These are phyloP conservation scores for Tritrichomonas foetus DNA, from an alignment of 208 protist species.

Conservation along the genomic window DNA sequence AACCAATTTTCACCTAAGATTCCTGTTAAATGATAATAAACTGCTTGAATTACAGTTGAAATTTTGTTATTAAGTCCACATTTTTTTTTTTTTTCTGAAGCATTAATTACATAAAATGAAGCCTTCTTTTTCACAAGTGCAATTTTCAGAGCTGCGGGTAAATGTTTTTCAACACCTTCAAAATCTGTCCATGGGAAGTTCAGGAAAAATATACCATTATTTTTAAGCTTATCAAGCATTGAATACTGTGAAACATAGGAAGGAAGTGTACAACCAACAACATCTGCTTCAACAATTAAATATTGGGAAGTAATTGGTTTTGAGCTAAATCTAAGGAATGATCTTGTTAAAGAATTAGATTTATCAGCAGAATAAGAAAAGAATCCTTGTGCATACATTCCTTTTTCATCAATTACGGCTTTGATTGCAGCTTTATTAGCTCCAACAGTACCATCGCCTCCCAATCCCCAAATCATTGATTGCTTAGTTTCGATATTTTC, in stretches of 20 bases:
- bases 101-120: not conserved
- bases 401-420: conserved; percentile 62
- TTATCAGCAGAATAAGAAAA: conserved; percentile 70
- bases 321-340: not conserved
- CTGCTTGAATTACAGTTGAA: not conserved
- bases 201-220: not conserved
- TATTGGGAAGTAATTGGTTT: conserved; percentile 28
- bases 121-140: not conserved
- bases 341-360: conserved; percentile 61
- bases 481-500: conserved; percentile 44
- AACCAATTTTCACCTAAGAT: not conserved
- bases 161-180: not conserved
- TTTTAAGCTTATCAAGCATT: not conserved
- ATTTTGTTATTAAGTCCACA: not conserved
- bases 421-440: conserved; percentile 71
- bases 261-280: conserved; percentile 7
- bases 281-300: not conserved
- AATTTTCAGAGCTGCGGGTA: not conserved
- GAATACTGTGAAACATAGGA: not conserved
- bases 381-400: conserved; percentile 62
- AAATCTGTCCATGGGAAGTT: not conserved
- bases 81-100: not conserved
- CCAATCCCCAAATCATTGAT: conserved; percentile 66
- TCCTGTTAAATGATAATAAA: not conserved
- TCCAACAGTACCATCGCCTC: conserved; percentile 67